Base-by-base conservation (phyloP, 202 grass and related monocot genomes). In the Digitaria exilis region DNA sequence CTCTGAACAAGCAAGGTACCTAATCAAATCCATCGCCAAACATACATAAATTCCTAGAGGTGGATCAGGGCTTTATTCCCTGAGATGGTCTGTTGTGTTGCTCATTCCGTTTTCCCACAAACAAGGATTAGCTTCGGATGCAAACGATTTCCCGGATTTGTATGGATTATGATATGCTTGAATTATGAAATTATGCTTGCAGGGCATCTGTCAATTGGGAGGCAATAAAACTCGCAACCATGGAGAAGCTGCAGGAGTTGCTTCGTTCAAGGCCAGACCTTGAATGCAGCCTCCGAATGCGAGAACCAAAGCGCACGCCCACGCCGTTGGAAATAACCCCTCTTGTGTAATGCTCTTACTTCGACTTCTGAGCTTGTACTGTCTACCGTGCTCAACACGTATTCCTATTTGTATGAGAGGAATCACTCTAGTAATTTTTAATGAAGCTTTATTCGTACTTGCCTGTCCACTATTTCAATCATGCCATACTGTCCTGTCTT, bases 1-100 rank as follows among this genome's bases (percentile, higher is more conserved):
- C 21, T 82, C 80, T 11, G 6, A 22, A 61, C 68, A 37, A 73
- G 80, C 55, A 67, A 82, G 70, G 81, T 83, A 71, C 54, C 0
- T 19, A 15, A 55, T 29, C 24, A 29, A 49, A 42, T 42, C 65
- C 59, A 31, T 31, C 1, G 25, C 22, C 57, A 29, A 28, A 15
- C 57, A 60, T 15, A 6, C 57, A 29, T 60, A 9, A 59, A 24
- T 26, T 24, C n/a, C 55, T 31, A 7, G 15, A 25, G 59, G 6
- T 62, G 14, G 5, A 16, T 63, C 12, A 43, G 50, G 50, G 50
- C 18, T n/a, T 50, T 17, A 4, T 50, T 54, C 50, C 19, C 11
- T 45, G 43, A 45, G 43, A 45, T 45, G 14, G 10, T 45, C 9
- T 6, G 6, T 54, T 54, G 18, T 54, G 7, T n/a, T 21, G 18